Evolutionary conservation across 2,329 filamentous ascomycete species (phyloP), one percentile per base, ranked within the genome.

Genomic region (Penicillium sp.): DNA sequence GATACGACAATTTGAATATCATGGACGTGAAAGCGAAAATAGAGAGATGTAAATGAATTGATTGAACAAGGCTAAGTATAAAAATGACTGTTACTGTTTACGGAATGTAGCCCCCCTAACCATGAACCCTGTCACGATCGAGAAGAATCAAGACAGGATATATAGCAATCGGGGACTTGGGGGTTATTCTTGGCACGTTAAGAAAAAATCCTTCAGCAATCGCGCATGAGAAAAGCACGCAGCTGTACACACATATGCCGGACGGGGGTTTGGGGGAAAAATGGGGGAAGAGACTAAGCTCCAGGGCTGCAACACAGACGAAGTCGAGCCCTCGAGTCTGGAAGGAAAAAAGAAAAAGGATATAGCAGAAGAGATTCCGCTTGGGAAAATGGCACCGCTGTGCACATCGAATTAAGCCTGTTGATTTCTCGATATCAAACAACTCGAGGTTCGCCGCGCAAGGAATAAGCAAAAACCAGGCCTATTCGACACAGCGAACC

Each of bases 181-280:
- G 57, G 66, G 71, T 76, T 74, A 62, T 78, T 88, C 79, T 88
- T 78, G 85, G 85, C 85, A 87, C 83, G 84, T 78, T 47, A 57
- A 53, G 50, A 79, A 76, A 77, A 74, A 79, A 81, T 86, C 85
- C 84, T 87, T 87, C 84, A 87, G 84, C 82, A 81, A 77, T 78
- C 79, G 79, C 79, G 79, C 82, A 86, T 84, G 74, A 79, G 70
- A 79, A 73, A 76, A 78, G 79, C 73, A 72, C 80, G 82, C 79
- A 79, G 84, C 84, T 87, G 85, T 88, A 88, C 85, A 87, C 85
- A 88, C 84, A 82, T 82, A 87, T 87, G 85, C 85, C 82, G 75
- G 41, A 40, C 43, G 27, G 60, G 43, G 46, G 29, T 43, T 27
- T 4, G 34, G 19, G 48, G 59, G 45, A 10, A 47, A 56, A 48